A percentile compares a stretch with the other conserved stretches of the same genome.
Evolutionary conservation across 768 basidiomycete species (phyloP).

Genomic region (Trichaptum fuscoviolaceum): DNA sequence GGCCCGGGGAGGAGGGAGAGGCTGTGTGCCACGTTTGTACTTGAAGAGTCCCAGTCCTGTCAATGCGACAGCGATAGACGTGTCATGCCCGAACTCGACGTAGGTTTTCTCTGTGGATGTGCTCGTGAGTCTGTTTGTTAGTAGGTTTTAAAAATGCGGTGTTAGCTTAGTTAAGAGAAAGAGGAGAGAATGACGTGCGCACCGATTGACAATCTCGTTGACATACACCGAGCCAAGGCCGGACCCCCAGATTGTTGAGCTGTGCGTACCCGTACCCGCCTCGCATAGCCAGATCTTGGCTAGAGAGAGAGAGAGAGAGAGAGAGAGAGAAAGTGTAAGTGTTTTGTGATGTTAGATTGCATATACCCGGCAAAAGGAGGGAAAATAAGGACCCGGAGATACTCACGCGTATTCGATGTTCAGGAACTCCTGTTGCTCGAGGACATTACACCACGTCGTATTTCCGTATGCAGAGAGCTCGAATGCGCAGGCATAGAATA

Average conservation of each 20-base stretch:
- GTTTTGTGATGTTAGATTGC: too few species aligned
- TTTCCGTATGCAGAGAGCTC: constrained; percentile 30
- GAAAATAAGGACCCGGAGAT: too few species aligned
- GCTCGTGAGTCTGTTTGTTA: constrained; percentile 18
- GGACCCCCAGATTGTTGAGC: constrained; percentile 26
- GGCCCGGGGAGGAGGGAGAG: too few species aligned
- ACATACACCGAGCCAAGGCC: constrained; percentile 35
- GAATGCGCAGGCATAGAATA: constrained; percentile 38
- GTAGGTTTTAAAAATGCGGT: too few species aligned
- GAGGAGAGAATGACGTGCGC: too few species aligned
- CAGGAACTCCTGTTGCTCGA: constrained; percentile 28
- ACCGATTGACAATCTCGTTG: constrained; percentile 35
- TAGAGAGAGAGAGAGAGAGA: too few species aligned
- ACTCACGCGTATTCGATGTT: constrained; percentile 28
- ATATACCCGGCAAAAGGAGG: too few species aligned
- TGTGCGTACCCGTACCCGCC: constrained; percentile 32
- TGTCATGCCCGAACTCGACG: constrained; percentile 40
- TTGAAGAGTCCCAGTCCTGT: constrained; percentile 34
- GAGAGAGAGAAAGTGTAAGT: too few species aligned
- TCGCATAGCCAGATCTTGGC: constrained; percentile 32
- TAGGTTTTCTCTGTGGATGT: constrained; percentile 26
- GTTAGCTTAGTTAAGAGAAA: too few species aligned
- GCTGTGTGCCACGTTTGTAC: constrained; percentile 17
- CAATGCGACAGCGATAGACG: constrained; percentile 32
- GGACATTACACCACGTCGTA: constrained; percentile 38